Evolutionary conservation across 1,284 basidiomycete species (phyloP), one percentile per base, ranked within the genome.

Genomic region (Testicularia cyperi): DNA sequence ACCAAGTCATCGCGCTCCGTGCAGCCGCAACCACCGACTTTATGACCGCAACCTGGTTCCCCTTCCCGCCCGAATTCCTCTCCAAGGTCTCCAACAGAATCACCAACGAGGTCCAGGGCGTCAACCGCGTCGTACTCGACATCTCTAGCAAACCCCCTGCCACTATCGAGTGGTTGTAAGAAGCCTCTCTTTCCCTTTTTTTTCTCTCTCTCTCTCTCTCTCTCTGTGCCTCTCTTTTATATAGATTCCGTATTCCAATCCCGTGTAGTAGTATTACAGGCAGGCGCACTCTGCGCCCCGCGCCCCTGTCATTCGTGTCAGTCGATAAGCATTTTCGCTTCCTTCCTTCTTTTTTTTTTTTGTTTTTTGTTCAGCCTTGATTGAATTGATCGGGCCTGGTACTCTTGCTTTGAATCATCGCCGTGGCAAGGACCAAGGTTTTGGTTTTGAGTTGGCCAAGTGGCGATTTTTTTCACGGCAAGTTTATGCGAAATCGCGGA

Each of bases 81-180:
- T 85, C 88, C 67, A 86, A 87, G 70, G 92, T 98, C 69, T 96
- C 92, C 16, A 94, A 90, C 43, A 84, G 95, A 44, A 98, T 99
- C 72, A 99, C 95, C 32, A 99, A 98, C 79, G 95, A 99, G 80
- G 92, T 95, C 6, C 80, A 82, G 60, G 94, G 94, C 19, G 86
- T 97, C 75, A 78, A 79, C 55, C 56, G 79, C 28, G 77, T 80
- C 7, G 70, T 74, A 16, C 56, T 68, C 25, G 95, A 99, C 77
- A 90, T 98, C 53, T 95, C 94, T 13, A 92, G 88, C 53, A 98
- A 99, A 80, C 95, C 94, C 29, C 94, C 95, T 43, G 90, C 88
- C 60, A 83, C 82, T 64, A 80, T 78, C 76, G 81, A 80, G 45
- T 74, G 71, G 71, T 62, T 74, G 44, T 74, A 64, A 38, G 20